Evolutionary conservation across 163 green algal genomes (phyloP).

Genomic region (Chlamydomonas reinhardtii): DNA sequence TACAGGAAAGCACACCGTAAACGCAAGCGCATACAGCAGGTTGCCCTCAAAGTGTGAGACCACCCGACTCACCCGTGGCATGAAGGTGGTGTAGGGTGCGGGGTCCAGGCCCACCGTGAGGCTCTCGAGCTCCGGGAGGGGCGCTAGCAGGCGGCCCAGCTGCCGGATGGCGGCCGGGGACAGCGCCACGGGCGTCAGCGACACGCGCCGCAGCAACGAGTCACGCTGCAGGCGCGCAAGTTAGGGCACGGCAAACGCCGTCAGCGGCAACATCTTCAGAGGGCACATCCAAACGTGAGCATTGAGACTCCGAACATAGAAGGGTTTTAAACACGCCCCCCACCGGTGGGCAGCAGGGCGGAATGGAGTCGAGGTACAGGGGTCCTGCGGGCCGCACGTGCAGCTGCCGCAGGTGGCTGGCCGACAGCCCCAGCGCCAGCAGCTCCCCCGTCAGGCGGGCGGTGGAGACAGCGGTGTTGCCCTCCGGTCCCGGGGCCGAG

Average conservation of each 20-base stretch:
- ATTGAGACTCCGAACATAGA: no score
- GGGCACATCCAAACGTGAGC: no score
- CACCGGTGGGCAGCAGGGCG: not conserved
- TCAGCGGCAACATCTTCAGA: no score
- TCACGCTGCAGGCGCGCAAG: not conserved
- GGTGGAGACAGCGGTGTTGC: no score
- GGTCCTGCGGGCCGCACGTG: constrained; percentile 9
- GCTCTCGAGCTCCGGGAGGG: not conserved
- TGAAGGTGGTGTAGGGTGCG: constrained; percentile 1
- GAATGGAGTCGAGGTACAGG: not conserved
- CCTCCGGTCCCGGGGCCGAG: no score
- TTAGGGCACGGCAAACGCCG: no score
- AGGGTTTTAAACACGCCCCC: not conserved
- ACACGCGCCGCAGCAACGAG: constrained; percentile 10
- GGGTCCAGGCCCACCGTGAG: constrained; percentile 13
- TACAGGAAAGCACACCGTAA: no score
- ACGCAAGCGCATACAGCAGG: no score
- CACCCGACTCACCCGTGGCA: not conserved
- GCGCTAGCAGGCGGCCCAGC: constrained; percentile 5
- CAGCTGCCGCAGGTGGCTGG: not conserved
- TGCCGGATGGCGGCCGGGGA: constrained; percentile 20
- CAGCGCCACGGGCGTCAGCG: constrained; percentile 25
- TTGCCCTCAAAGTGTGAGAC: no score
- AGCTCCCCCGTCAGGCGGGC: no score
- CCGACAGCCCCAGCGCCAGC: no score